Percentiles rank a stretch among this genome's conserved stretches.
These are phyloP conservation scores for Ceratobasidium sp. DNA, from an alignment of 1,284 basidiomycete genomes.

Conservation along the genomic window DNA sequence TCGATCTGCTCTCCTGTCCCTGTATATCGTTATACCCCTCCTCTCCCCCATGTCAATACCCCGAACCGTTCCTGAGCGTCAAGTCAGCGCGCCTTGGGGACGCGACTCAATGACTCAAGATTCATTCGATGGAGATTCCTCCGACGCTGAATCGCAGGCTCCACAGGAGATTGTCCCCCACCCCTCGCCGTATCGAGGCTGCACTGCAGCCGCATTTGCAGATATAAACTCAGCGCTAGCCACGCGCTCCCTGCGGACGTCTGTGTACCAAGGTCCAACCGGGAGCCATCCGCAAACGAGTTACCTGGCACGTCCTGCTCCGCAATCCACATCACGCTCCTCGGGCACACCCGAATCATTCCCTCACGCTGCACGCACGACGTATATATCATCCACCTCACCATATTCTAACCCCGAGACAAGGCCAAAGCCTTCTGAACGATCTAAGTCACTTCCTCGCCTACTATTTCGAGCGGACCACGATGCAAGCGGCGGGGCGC, in stretches of 20 bases:
- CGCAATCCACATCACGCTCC: not conserved
- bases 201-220: constrained; percentile 20
- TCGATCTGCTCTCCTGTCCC: too few species aligned
- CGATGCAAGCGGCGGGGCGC: too few species aligned
- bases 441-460: not conserved
- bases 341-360: not conserved
- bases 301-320: not conserved
- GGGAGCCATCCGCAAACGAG: not conserved
- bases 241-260: constrained; percentile 2
- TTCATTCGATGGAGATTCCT: not conserved
- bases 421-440: not conserved
- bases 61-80: not conserved
- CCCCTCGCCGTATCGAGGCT: constrained; percentile 20
- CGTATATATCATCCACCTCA: not conserved
- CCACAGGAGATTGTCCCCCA: not conserved
- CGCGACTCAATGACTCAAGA: not conserved
- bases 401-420: not conserved
- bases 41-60: constrained; percentile 1
- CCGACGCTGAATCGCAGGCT: not conserved
- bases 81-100: not conserved
- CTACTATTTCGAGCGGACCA: too few species aligned
- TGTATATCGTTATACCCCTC: too few species aligned
- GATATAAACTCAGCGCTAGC: constrained; percentile 32
- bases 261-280: constrained; percentile 1
- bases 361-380: too few species aligned